These are phyloP conservation scores for Linnemannia elongata DNA, from an alignment of 192 early-diverging fungal genomes.

Conservation along the genomic window DNA sequence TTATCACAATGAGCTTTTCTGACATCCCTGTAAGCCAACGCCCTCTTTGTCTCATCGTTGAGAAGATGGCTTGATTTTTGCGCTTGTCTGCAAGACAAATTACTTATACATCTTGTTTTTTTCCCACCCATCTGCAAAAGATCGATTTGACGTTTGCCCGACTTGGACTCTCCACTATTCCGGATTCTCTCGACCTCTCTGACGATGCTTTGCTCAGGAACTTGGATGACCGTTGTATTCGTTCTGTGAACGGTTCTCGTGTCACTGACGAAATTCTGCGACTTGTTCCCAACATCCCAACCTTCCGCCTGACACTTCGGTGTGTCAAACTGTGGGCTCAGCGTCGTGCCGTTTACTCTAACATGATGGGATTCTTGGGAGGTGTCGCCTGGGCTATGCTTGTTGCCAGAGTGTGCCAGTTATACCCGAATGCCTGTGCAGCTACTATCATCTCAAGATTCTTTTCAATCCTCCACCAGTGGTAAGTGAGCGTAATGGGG, in stretches of 20 bases:
- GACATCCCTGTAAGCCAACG: slow-evolving; percentile 80
- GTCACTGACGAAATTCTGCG: slow-evolving; percentile 97
- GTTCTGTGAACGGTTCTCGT: slow-evolving; percentile 96
- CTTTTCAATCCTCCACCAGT: slow-evolving; percentile 88
- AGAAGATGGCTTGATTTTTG: not conserved
- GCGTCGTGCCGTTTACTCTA: slow-evolving; percentile 92
- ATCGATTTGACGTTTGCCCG: slow-evolving; percentile 96
- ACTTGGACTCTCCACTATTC: slow-evolving; percentile 79
- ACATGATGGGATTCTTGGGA: slow-evolving; percentile 98
- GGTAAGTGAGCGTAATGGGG: slow-evolving; percentile 62
- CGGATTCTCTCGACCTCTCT: slow-evolving; percentile 86
- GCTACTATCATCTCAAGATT: slow-evolving; percentile 89
- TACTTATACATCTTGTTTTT: not conserved
- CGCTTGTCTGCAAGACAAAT: not conserved
- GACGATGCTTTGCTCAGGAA: slow-evolving; percentile 89
- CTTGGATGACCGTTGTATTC: slow-evolving; percentile 89
- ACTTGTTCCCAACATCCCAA: slow-evolving; percentile 91
- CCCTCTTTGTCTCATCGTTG: not conserved
- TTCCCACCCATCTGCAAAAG: slow-evolving; percentile 43
- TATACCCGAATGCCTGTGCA: slow-evolving; percentile 95
- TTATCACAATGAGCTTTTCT: slow-evolving; percentile 95
- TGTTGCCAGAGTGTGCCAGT: slow-evolving; percentile 93
- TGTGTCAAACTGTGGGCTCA: slow-evolving; percentile 99
- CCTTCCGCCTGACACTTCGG: slow-evolving; percentile 91
- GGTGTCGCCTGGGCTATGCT: slow-evolving; percentile 99